These are phyloP conservation scores for Austroboletus novae-zelandiae DNA, from an alignment of 1,284 basidiomycete species.

Conservation along the genomic window DNA sequence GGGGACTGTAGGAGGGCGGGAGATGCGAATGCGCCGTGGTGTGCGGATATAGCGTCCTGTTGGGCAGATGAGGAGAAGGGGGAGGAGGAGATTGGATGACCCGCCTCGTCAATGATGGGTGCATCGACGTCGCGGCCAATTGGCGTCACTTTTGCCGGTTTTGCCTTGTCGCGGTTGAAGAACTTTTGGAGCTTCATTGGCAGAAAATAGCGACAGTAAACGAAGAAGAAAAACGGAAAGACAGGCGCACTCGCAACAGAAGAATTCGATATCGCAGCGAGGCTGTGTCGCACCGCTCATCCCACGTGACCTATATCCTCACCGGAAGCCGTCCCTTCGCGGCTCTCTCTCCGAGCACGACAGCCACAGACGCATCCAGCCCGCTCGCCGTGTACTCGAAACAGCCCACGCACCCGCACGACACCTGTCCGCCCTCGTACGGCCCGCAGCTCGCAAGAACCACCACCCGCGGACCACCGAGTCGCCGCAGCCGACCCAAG, in stretches of 20 bases:
- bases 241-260: not conserved
- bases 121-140: constrained; percentile 36
- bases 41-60: constrained; percentile 26
- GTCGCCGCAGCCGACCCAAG: constrained; percentile 38
- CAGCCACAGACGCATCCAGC: constrained; percentile 42
- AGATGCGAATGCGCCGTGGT: constrained; percentile 17
- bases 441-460: constrained; percentile 59
- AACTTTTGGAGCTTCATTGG: constrained; percentile 47
- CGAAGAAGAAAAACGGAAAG: not conserved
- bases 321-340: constrained; percentile 43
- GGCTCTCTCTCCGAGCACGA: constrained; percentile 43
- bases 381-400: constrained; percentile 58
- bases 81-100: constrained; percentile 2
- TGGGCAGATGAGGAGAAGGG: not conserved
- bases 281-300: constrained; percentile 30
- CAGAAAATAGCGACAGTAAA: not conserved
- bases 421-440: constrained; percentile 38
- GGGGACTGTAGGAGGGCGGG: constrained; percentile 2
- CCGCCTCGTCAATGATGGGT: constrained; percentile 25
- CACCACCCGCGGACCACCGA: constrained; percentile 20
- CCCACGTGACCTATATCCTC: constrained; percentile 17
- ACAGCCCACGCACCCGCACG: constrained; percentile 39
- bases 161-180: constrained; percentile 48
- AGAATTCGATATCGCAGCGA: constrained; percentile 20
- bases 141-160: constrained; percentile 33